phyloP scores from a whole-genome alignment of 352 stramenopile species.

The Pythium biforme region DNA sequence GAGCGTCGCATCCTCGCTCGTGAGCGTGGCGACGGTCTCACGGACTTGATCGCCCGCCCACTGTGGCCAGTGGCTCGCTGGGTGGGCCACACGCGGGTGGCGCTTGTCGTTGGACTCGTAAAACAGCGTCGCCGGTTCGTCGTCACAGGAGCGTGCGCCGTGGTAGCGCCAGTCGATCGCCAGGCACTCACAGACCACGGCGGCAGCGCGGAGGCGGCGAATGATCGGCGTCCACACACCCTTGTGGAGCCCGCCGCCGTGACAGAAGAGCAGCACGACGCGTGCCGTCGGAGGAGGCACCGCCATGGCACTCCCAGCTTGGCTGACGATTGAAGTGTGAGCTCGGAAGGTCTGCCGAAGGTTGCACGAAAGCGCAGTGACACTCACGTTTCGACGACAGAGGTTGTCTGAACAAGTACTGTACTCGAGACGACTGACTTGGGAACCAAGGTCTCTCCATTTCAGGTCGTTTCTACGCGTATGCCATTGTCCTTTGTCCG shows the following conservation, averaged over 20 bases:
- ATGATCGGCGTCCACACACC: slow-evolving; percentile 40
- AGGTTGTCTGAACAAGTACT: no score
- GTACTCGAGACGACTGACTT: no score
- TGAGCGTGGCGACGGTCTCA: background rate
- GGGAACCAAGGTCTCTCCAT: no score
- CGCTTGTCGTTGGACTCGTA: background rate
- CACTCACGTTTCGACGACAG: no score
- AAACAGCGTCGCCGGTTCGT: slow-evolving; percentile 21
- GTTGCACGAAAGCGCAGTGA: no score
- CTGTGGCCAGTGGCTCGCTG: slow-evolving; percentile 9
- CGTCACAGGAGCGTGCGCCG: slow-evolving; percentile 26
- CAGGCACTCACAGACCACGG: slow-evolving; percentile 18
- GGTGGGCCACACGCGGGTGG: slow-evolving; percentile 26
- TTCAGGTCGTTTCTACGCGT: no score
- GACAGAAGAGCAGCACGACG: slow-evolving; percentile 38
- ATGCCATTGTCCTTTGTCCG: no score
- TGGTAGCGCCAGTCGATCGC: slow-evolving; percentile 40
- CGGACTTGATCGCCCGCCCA: slow-evolving; percentile 1
- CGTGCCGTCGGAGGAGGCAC: background rate
- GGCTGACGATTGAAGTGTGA: no score
- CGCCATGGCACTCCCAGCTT: background rate
- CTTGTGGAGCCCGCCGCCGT: slow-evolving; percentile 38
- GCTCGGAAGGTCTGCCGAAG: no score
- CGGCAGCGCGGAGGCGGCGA: slow-evolving; percentile 24
- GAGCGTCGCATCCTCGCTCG: background rate